Percentiles rank a stretch among this genome's conserved stretches.
These are phyloP conservation scores for Phlebiopsis gigantea DNA, from an alignment of 768 basidiomycete genomes.

Conservation along the genomic window DNA sequence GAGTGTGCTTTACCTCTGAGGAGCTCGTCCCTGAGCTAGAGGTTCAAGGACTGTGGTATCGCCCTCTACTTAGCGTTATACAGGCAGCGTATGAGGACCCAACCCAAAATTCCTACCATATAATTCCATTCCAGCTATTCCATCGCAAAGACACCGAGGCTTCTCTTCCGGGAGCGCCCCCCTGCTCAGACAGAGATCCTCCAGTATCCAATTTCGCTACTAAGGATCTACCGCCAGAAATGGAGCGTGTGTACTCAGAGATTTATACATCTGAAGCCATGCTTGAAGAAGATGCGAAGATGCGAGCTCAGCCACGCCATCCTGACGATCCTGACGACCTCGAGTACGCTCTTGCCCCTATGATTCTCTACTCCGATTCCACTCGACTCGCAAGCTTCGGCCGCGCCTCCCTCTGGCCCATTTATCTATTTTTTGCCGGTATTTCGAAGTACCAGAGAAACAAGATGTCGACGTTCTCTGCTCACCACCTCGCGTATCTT, in stretches of 20 bases:
- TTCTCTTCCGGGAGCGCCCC: background rate
- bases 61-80: conserved; percentile 6
- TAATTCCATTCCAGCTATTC: conserved; percentile 1
- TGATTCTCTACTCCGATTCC: conserved; percentile 24
- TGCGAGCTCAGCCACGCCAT: conserved; percentile 8
- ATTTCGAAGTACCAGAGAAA: conserved; percentile 35
- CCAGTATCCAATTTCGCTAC: background rate
- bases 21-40: background rate
- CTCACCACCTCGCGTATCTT: conserved; percentile 41
- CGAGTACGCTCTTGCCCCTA: conserved; percentile 9
- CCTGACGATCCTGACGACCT: conserved; percentile 5
- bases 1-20: background rate
- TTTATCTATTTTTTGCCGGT: conserved; percentile 36
- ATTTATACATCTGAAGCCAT: background rate
- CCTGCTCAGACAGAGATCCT: too few species aligned
- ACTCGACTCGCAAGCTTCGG: conserved; percentile 26
- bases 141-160: background rate
- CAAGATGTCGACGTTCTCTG: conserved; percentile 25
- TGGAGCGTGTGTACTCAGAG: conserved; percentile 9
- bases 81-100: conserved; percentile 1
- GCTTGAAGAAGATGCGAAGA: conserved; percentile 8
- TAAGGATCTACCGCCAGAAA: background rate
- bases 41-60: conserved; percentile 2
- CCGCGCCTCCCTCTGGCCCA: conserved; percentile 30
- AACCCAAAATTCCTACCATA: background rate